A percentile compares a stretch with the other conserved stretches of the same genome.
Evolutionary conservation across 306 rosid species (phyloP).

Genomic region (Cucurbita ficifolia): DNA sequence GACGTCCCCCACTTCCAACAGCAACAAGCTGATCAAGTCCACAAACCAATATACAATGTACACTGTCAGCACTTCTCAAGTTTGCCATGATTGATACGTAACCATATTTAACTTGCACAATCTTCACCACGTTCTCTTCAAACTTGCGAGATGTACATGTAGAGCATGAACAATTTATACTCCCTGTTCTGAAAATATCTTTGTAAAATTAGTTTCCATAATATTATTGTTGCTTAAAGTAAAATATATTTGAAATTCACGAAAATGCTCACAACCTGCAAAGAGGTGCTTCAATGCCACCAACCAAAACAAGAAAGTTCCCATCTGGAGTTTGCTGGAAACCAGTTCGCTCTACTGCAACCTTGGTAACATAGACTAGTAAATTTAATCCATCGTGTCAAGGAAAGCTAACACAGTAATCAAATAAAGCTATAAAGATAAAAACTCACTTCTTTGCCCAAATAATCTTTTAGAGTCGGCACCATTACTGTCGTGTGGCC

Average conservation of each 20-base stretch:
- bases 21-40: slow-evolving; percentile 61
- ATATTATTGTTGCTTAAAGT: slow-evolving; percentile 1
- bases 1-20: slow-evolving; percentile 73
- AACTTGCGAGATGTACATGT: slow-evolving; percentile 42
- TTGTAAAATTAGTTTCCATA: slow-evolving; percentile 5
- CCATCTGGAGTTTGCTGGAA: slow-evolving; percentile 69
- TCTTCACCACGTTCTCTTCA: slow-evolving; percentile 51
- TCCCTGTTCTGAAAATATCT: slow-evolving; percentile 40
- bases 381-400: not conserved
- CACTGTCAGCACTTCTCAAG: slow-evolving; percentile 34
- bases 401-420: not conserved
- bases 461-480: slow-evolving; percentile 35
- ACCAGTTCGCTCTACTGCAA: slow-evolving; percentile 43
- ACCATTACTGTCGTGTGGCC: slow-evolving; percentile 44
- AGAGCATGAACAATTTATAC: slow-evolving; percentile 49
- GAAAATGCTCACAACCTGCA: slow-evolving; percentile 57
- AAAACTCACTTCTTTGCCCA: slow-evolving; percentile 49
- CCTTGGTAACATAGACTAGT: slow-evolving; percentile 18
- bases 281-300: slow-evolving; percentile 52
- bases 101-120: slow-evolving; percentile 60
- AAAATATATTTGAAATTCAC: slow-evolving; percentile 14
- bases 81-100: slow-evolving; percentile 48
- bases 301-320: slow-evolving; percentile 45
- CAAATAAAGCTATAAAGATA: slow-evolving; percentile 1
- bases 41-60: slow-evolving; percentile 49